Percentiles rank a stretch among this genome's conserved stretches.
Evolutionary conservation across 441 rosid genomes (phyloP).

Genomic region (Erysimum cheiri): DNA sequence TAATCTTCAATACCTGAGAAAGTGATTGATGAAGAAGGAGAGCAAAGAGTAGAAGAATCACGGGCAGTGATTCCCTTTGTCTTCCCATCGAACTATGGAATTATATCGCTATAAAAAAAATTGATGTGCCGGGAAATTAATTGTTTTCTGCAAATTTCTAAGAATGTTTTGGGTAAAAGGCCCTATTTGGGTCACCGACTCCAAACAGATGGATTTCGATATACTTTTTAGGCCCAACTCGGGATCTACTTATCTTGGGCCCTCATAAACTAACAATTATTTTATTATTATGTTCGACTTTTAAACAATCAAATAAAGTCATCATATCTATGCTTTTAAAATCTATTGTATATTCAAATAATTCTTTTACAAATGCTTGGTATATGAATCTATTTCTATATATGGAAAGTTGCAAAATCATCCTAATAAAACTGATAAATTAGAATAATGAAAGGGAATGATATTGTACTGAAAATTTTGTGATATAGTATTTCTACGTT

Average conservation of each 20-base stretch:
- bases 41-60: conserved; percentile 28
- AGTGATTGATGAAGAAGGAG: conserved; percentile 39
- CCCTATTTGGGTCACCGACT: conserved; percentile 10
- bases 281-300: too few relatives aligned
- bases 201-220: conserved; percentile 19
- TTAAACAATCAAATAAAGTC: too few relatives aligned
- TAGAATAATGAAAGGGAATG: background rate
- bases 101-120: too few relatives aligned
- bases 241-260: too few relatives aligned
- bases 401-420: too few relatives aligned
- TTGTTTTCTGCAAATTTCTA: background rate
- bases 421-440: too few relatives aligned
- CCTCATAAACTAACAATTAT: too few relatives aligned
- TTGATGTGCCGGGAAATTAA: conserved; percentile 14
- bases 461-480: background rate
- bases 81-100: conserved; percentile 45
- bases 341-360: too few relatives aligned
- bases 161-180: background rate
- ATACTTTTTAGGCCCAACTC: conserved; percentile 12
- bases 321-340: too few relatives aligned
- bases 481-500: background rate
- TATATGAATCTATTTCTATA: too few relatives aligned
- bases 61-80: conserved; percentile 27
- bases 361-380: too few relatives aligned
- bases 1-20: conserved; percentile 39